Base-by-base conservation (phyloP, 257 asterid genomes). In the Pogostemon cablin region DNA sequence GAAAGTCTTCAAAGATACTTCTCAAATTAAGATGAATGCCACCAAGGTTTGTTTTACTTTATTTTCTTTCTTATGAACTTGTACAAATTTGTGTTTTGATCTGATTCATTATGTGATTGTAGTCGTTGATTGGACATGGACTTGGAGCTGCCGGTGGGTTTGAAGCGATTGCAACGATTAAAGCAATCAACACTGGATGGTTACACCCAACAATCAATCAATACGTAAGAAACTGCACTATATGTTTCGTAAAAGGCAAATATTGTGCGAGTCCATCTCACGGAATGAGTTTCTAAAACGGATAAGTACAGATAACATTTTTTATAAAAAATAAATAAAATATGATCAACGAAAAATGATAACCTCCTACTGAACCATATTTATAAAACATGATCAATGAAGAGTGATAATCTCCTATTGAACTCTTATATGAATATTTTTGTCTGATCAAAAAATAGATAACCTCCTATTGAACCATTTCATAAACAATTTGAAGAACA, bases 11-110 rank as follows among this genome's bases (percentile, higher is more conserved):
- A 83, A 80, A 56, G 65, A 81, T 41, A 80, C 88, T 37, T 79
- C 85, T 0, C 83, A 81, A 73, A 79, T 81, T 2, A 86, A 84
- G 70, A 86, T 86, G 86, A 84, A 84, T 53, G 86, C 83, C 15
- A 86, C 87, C 66, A 82, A 86, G 89, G 87, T 81, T 9, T 72
- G 8, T 44, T 44, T 56, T 4, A 32, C 9, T 15, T 15, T 6
- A n/a, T 12, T 52, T 12, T 52, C 25, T 5, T 1, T 6, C 1
- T 43, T 43, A 1, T 43, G 3, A 43, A 6, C 48, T 43, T 43
- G 4, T 43, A 6, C 9, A 43, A 43, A 9, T 43, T 7, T 43
- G 48, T 43, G 44, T 54, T 12, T 3, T 32, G 5, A 9, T 10
- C 40, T 6, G 66, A 66, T 69, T 7, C 56, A 73, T 40, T 72